Conservation (phyloP, 2,329 filamentous ascomycete species). For the Simplicillium aogashimaense region DNA sequence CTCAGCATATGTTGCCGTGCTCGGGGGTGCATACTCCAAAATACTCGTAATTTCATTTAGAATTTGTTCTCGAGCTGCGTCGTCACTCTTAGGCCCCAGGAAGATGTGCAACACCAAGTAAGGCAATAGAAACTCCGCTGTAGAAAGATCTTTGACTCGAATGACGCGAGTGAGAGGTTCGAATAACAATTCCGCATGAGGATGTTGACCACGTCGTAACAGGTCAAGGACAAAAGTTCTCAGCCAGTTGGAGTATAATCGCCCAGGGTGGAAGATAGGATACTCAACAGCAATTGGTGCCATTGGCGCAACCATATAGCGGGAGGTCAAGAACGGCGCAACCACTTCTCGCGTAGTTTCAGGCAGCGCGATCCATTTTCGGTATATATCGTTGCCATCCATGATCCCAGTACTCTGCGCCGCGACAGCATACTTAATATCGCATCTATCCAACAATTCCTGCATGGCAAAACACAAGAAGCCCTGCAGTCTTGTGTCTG, state of each 20-base stretch:
- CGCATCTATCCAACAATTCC: slow-evolving; percentile 69
- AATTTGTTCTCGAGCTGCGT: slow-evolving; percentile 54
- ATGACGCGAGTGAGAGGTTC: slow-evolving; percentile 74
- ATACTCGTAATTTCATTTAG: slow-evolving; percentile 66
- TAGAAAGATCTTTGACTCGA: slow-evolving; percentile 73
- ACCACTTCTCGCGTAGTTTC: slow-evolving; percentile 70
- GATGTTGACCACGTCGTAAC: slow-evolving; percentile 64
- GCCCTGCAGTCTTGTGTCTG: slow-evolving; percentile 77
- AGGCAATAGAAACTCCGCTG: slow-evolving; percentile 80
- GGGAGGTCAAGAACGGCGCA: slow-evolving; percentile 80
- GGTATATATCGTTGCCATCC: slow-evolving; percentile 51
- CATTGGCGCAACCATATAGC: slow-evolving; percentile 63
- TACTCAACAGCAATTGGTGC: slow-evolving; percentile 51
- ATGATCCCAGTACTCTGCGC: slow-evolving; percentile 25
- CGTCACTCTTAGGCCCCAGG: slow-evolving; percentile 53
- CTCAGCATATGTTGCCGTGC: slow-evolving; percentile 45
- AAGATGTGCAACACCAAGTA: slow-evolving; percentile 80
- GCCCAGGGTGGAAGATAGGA: slow-evolving; percentile 63
- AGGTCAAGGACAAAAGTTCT: slow-evolving; percentile 72
- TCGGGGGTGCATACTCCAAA: slow-evolving; percentile 48
- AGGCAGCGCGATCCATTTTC: slow-evolving; percentile 70
- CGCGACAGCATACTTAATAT: slow-evolving; percentile 51
- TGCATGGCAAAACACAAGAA: slow-evolving; percentile 95
- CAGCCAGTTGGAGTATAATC: slow-evolving; percentile 73
- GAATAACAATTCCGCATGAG: slow-evolving; percentile 69